These are phyloP conservation scores for Acrodontium crateriforme DNA, from an alignment of 2,329 filamentous ascomycete genomes.

Conservation along the genomic window DNA sequence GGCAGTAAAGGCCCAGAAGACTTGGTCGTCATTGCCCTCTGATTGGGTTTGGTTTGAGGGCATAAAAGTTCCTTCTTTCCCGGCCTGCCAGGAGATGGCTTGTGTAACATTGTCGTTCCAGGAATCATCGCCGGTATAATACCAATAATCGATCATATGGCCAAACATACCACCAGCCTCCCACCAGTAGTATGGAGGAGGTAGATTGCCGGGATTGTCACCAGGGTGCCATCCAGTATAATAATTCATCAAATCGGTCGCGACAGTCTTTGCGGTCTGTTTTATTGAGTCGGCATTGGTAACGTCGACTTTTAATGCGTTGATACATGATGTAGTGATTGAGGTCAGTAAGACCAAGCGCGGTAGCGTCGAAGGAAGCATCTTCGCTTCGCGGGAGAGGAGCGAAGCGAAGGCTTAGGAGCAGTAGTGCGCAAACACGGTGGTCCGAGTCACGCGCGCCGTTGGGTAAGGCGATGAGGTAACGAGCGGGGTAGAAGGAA, in stretches of 20 bases:
- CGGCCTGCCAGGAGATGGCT: constrained; percentile 8
- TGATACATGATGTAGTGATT: neutral
- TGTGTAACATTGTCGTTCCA: constrained; percentile 7
- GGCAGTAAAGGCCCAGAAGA: constrained; percentile 44
- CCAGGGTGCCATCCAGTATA: constrained; percentile 40
- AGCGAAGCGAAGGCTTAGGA: neutral
- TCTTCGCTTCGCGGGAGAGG: neutral
- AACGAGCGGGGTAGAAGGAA: too few species aligned
- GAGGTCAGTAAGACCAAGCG: neutral
- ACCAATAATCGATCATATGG: constrained; percentile 56
- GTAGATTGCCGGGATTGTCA: constrained; percentile 40
- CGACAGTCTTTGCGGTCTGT: constrained; percentile 27
- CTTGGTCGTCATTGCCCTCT: constrained; percentile 41
- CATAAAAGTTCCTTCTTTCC: constrained; percentile 7
- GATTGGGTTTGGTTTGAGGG: constrained; percentile 29
- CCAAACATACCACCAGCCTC: constrained; percentile 50
- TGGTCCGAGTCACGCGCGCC: too few species aligned
- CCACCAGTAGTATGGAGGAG: constrained; percentile 62
- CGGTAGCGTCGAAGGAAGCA: neutral
- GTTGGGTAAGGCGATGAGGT: too few species aligned
- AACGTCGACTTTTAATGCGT: constrained; percentile 7
- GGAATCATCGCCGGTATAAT: constrained; percentile 23
- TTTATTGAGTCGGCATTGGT: constrained; percentile 28
- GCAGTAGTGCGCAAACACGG: neutral
- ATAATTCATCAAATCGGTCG: constrained; percentile 33